A percentile compares a stretch with the other conserved stretches of the same genome.
Evolutionary conservation across 352 stramenopile genomes (phyloP).

Genomic region (Blastocystis sp.): DNA sequence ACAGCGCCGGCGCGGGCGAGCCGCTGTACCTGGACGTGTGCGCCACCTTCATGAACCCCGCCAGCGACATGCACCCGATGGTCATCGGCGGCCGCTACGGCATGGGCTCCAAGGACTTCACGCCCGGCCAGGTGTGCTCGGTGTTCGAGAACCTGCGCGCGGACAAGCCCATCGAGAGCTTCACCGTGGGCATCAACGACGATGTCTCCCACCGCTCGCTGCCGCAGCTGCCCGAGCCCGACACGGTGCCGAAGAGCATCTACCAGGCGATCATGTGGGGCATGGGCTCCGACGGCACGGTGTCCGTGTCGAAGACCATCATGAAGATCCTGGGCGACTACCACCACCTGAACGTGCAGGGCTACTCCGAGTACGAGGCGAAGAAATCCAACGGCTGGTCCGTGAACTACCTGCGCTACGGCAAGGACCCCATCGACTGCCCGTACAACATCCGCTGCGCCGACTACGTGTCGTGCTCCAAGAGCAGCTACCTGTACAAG

Average conservation of each 20-base stretch:
- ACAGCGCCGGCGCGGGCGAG: slow-evolving; percentile 81
- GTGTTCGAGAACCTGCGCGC: slow-evolving; percentile 77
- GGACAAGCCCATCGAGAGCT: slow-evolving; percentile 77
- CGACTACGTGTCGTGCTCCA: slow-evolving; percentile 75
- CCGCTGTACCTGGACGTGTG: slow-evolving; percentile 86
- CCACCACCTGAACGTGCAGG: slow-evolving; percentile 74
- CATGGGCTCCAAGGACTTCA: slow-evolving; percentile 78
- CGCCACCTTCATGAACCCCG: slow-evolving; percentile 81
- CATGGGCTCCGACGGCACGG: slow-evolving; percentile 78
- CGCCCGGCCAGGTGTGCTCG: slow-evolving; percentile 78
- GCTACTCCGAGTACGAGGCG: slow-evolving; percentile 76
- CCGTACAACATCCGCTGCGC: slow-evolving; percentile 72
- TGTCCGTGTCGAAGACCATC: slow-evolving; percentile 75
- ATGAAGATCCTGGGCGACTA: slow-evolving; percentile 75
- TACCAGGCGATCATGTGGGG: slow-evolving; percentile 85
- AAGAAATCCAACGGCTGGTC: slow-evolving; percentile 76
- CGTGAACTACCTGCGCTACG: slow-evolving; percentile 74
- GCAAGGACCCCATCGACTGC: slow-evolving; percentile 70
- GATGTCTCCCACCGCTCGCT: slow-evolving; percentile 26
- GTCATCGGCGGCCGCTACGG: slow-evolving; percentile 82
- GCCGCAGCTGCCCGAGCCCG: slow-evolving; percentile 72
- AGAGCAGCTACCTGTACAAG: slow-evolving; percentile 76
- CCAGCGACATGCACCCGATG: slow-evolving; percentile 74
- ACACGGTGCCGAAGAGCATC: slow-evolving; percentile 74
- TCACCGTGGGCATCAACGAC: slow-evolving; percentile 73